Percentiles rank a stretch among this genome's conserved stretches.
Conservation (phyloP, 176 grass and related monocot species). For the Ananas comosus region DNA sequence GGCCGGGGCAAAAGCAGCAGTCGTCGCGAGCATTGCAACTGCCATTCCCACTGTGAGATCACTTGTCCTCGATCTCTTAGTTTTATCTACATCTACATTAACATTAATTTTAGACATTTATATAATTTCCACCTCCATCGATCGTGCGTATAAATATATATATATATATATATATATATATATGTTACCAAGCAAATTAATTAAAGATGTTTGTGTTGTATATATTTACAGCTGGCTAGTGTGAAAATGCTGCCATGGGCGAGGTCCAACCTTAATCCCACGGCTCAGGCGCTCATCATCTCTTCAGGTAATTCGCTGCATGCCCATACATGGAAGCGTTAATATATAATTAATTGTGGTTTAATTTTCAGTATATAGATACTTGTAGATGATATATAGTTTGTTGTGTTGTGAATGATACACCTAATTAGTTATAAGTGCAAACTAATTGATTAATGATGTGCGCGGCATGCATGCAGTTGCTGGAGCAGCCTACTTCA, state of each 20-base stretch:
- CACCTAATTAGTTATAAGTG: neutral
- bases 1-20: constrained; percentile 52
- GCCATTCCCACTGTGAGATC: constrained; percentile 42
- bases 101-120: neutral
- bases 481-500: constrained; percentile 38
- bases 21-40: constrained; percentile 42
- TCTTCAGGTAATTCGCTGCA: constrained; percentile 19
- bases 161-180: no score
- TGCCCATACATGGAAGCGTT: no score
- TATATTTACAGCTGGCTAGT: constrained; percentile 42
- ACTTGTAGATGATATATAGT: neutral
- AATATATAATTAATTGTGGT: no score
- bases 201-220: neutral
- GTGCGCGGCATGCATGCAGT: constrained; percentile 11
- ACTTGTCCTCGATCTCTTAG: neutral
- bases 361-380: no score
- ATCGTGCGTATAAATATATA: no score
- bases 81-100: neutral
- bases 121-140: no score
- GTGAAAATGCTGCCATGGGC: constrained; percentile 77
- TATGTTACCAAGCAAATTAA: no score
- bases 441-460: neutral
- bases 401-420: neutral
- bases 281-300: constrained; percentile 66
- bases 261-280: constrained; percentile 47